These are phyloP conservation scores for Vigna radiata DNA, from an alignment of 306 rosid species.

Conservation along the genomic window DNA sequence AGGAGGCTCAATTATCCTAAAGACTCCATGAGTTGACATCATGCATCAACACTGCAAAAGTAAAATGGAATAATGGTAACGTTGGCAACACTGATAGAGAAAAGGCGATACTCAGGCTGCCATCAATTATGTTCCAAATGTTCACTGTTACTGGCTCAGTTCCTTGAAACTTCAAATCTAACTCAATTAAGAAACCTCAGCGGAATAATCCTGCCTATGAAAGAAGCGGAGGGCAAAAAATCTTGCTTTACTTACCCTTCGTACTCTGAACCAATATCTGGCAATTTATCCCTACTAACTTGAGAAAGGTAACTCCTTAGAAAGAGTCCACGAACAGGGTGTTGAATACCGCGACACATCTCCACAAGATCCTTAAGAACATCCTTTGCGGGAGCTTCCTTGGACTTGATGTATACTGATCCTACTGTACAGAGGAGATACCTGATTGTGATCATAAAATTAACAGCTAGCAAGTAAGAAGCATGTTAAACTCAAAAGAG, in stretches of 20 bases:
- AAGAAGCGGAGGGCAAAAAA: slow-evolving; percentile 1
- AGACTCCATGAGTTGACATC: slow-evolving; percentile 23
- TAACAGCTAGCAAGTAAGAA: slow-evolving; percentile 31
- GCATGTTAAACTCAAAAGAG: slow-evolving; percentile 4
- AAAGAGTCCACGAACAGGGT: slow-evolving; percentile 94
- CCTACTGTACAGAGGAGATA: slow-evolving; percentile 97
- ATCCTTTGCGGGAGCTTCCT: slow-evolving; percentile 96
- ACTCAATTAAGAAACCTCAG: slow-evolving; percentile 13
- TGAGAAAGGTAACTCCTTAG: slow-evolving; percentile 90
- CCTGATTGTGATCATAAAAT: slow-evolving; percentile 56
- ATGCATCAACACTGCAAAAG: slow-evolving; percentile 35
- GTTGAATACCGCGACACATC: slow-evolving; percentile 93
- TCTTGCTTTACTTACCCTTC: slow-evolving; percentile 66
- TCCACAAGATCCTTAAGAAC: slow-evolving; percentile 96
- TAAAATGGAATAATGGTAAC: slow-evolving; percentile 16
- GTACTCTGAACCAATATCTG: slow-evolving; percentile 82
- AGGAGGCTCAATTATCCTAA: slow-evolving; percentile 33
- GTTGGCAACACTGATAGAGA: slow-evolving; percentile 5
- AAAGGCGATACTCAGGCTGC: slow-evolving; percentile 8
- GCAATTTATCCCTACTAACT: slow-evolving; percentile 87
- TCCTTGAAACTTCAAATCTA: slow-evolving; percentile 34
- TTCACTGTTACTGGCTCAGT: slow-evolving; percentile 15
- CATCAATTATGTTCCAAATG: slow-evolving; percentile 32
- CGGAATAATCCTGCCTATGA: not conserved
- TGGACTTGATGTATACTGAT: slow-evolving; percentile 86